These are phyloP conservation scores for Potentilla sterilis DNA, from an alignment of 306 rosid genomes.

Conservation along the genomic window DNA sequence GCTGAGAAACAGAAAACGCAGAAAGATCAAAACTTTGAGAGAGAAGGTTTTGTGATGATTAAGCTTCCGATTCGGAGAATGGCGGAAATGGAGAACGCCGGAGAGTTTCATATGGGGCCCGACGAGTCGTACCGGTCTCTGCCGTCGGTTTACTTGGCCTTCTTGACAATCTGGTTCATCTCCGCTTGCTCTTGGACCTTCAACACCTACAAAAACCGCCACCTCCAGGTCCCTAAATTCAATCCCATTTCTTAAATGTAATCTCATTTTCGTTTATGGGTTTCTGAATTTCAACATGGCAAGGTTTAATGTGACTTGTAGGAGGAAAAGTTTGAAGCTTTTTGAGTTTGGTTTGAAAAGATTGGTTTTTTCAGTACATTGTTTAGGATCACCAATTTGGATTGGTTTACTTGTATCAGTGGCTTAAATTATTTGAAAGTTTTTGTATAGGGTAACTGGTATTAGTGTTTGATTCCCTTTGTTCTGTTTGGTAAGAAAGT, in stretches of 20 bases:
- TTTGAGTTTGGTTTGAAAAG: not conserved
- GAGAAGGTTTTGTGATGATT: not conserved
- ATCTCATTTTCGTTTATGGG: not conserved
- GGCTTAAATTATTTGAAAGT: not conserved
- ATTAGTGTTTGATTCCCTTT: not conserved
- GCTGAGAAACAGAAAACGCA: not conserved
- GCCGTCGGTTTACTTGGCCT: slow-evolving; percentile 70
- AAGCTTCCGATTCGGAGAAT: slow-evolving; percentile 18
- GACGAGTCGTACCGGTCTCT: slow-evolving; percentile 76
- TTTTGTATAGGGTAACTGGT: not conserved
- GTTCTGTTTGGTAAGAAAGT: slow-evolving; percentile 14
- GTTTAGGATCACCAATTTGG: not conserved
- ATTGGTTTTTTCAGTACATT: not conserved
- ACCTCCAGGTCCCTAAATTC: slow-evolving; percentile 60
- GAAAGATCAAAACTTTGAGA: not conserved
- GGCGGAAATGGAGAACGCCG: slow-evolving; percentile 27
- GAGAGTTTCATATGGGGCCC: slow-evolving; percentile 32
- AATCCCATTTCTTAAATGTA: not conserved
- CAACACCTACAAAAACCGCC: slow-evolving; percentile 80
- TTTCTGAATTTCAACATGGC: not conserved
- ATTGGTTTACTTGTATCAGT: not conserved
- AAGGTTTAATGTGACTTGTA: not conserved
- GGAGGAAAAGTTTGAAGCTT: slow-evolving; percentile 1
- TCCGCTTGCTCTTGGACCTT: slow-evolving; percentile 85
- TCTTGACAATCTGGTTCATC: slow-evolving; percentile 73